These are phyloP conservation scores for Austroboletus novae-zelandiae DNA, from an alignment of 1,284 basidiomycete genomes.

Conservation along the genomic window DNA sequence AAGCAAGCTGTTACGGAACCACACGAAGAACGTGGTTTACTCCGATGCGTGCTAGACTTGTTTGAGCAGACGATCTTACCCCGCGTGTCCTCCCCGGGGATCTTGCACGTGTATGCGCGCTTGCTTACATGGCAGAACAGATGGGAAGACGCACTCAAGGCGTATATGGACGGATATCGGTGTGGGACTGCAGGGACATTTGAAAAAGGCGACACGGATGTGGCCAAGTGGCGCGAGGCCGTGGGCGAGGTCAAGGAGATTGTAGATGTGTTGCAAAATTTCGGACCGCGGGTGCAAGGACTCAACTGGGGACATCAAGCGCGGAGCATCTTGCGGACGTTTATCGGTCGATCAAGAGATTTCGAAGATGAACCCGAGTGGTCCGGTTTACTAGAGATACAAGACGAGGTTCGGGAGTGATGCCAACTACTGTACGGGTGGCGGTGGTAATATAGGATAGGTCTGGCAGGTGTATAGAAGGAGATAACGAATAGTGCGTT, in stretches of 20 bases:
- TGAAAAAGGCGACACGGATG: slow-evolving; percentile 64
- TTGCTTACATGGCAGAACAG: slow-evolving; percentile 69
- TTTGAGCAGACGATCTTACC: slow-evolving; percentile 80
- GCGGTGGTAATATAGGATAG: slow-evolving; percentile 17
- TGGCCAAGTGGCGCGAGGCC: slow-evolving; percentile 66
- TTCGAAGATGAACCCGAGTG: slow-evolving; percentile 91
- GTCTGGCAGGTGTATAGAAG: not conserved
- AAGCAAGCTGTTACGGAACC: slow-evolving; percentile 36
- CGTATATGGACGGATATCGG: slow-evolving; percentile 83
- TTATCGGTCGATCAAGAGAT: slow-evolving; percentile 77
- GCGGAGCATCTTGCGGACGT: slow-evolving; percentile 83
- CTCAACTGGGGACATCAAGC: slow-evolving; percentile 84
- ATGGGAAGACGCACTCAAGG: slow-evolving; percentile 78
- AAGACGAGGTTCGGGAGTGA: slow-evolving; percentile 49
- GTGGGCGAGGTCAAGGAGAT: slow-evolving; percentile 79
- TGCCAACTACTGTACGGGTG: slow-evolving; percentile 7
- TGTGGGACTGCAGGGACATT: slow-evolving; percentile 67
- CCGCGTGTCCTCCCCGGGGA: slow-evolving; percentile 69
- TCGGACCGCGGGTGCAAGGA: slow-evolving; percentile 68
- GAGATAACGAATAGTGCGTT: not conserved
- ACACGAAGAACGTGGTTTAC: slow-evolving; percentile 69
- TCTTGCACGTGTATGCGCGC: slow-evolving; percentile 82
- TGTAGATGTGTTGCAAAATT: slow-evolving; percentile 79
- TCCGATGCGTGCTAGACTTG: slow-evolving; percentile 61
- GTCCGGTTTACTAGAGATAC: slow-evolving; percentile 59